Conservation (phyloP, 2,329 filamentous ascomycete species). For the Tolypocladium inflatum region DNA sequence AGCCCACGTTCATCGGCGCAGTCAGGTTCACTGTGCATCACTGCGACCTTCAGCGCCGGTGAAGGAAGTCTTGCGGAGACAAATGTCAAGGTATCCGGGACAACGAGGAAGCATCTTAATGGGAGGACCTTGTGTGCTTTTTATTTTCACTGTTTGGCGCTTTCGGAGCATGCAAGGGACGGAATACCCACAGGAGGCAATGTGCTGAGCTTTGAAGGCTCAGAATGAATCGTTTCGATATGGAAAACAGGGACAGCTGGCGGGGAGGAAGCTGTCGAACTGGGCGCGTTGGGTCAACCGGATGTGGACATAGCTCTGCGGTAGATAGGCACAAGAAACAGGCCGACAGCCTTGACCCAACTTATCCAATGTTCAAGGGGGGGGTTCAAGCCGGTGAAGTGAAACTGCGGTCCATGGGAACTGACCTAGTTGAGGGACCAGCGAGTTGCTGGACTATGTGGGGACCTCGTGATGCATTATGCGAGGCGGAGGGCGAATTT, state of each 20-base stretch:
- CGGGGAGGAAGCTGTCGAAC: background rate
- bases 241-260: background rate
- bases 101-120: background rate
- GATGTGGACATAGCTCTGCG: background rate
- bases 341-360: background rate
- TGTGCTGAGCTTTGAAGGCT: background rate
- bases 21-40: background rate
- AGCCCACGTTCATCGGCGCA: background rate
- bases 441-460: too few species aligned
- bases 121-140: background rate
- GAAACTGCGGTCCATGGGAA: background rate
- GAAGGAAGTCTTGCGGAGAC: background rate
- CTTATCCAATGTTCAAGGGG: background rate
- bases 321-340: background rate
- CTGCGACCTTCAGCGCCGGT: background rate
- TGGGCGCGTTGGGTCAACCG: background rate
- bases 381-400: background rate
- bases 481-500: too few species aligned
- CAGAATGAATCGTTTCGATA: background rate
- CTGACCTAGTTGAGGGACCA: too few species aligned
- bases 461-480: too few species aligned
- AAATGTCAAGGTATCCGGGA: background rate
- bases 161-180: slow-evolving; percentile 15
- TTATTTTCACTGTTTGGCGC: slow-evolving; percentile 3
- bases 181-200: slow-evolving; percentile 12